A percentile compares a stretch with the other conserved stretches of the same genome.
Conservation (phyloP, 495 filamentous ascomycete species). For the Aspergillus cristatus region DNA sequence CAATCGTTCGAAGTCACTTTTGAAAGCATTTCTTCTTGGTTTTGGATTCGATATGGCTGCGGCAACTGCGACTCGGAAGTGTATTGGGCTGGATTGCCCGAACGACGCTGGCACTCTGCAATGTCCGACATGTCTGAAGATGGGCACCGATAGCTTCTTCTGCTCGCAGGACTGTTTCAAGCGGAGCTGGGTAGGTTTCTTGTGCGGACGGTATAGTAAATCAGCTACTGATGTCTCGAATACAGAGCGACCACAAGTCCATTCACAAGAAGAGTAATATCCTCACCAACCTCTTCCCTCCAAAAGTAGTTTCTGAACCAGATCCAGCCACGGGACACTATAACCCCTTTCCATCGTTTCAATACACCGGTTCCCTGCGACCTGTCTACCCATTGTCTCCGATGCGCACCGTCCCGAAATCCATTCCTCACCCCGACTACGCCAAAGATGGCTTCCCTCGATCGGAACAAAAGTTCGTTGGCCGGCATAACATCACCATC, state of each 20-base stretch:
- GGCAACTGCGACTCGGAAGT: conserved; percentile 51
- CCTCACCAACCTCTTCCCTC: conserved; percentile 57
- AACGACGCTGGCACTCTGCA: conserved; percentile 79
- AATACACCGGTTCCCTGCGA: conserved; percentile 69
- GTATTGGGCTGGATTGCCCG: conserved; percentile 67
- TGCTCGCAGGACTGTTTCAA: conserved; percentile 99
- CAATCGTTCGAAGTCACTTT: no score
- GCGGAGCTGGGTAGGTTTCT: conserved; percentile 77
- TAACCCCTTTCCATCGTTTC: conserved; percentile 85
- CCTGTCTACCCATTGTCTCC: conserved; percentile 86
- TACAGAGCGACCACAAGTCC: conserved; percentile 72
- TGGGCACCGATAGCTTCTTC: conserved; percentile 87
- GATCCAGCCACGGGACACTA: conserved; percentile 80
- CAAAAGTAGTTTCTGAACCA: conserved; percentile 74
- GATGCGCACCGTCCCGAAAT: conserved; percentile 61
- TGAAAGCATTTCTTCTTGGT: no score
- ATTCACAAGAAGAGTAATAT: conserved; percentile 80
- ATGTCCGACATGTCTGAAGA: conserved; percentile 88
- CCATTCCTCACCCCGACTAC: conserved; percentile 80
- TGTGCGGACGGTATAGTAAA: no score
- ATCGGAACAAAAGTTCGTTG: conserved; percentile 62
- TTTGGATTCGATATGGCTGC: conserved; percentile 7
- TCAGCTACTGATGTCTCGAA: no score
- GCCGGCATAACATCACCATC: conserved; percentile 69
- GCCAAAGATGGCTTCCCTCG: conserved; percentile 72